Conservation (phyloP, 371 early-diverging fungal genomes). For the Syncephalastrum racemosum region DNA sequence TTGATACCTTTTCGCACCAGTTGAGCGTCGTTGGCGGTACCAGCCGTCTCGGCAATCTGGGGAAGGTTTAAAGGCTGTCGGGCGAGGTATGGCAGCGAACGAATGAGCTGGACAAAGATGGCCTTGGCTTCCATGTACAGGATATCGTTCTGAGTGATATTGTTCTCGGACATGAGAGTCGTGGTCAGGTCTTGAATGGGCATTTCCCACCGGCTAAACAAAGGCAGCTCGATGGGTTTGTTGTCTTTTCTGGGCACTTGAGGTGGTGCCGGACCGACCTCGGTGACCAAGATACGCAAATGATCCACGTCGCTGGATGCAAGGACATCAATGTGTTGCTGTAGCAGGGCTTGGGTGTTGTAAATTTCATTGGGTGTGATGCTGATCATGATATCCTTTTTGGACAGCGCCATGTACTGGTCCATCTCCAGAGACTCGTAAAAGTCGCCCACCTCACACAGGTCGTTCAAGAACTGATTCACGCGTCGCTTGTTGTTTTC, state of each 20-base stretch:
- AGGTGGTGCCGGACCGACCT: conserved; percentile 75
- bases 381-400: conserved; percentile 81
- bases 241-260: conserved; percentile 84
- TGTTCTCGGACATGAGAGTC: conserved; percentile 68
- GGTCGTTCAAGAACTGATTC: conserved; percentile 79
- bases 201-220: conserved; percentile 89
- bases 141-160: conserved; percentile 84
- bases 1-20: conserved; percentile 91
- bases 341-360: conserved; percentile 80
- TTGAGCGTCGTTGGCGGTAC: conserved; percentile 72
- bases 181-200: conserved; percentile 70
- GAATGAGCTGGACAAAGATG: conserved; percentile 85
- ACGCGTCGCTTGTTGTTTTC: conserved; percentile 82
- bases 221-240: conserved; percentile 72
- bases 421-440: conserved; percentile 94
- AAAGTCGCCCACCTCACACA: conserved; percentile 93
- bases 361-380: conserved; percentile 92
- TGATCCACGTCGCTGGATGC: conserved; percentile 78
- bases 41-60: conserved; percentile 82
- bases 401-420: conserved; percentile 90
- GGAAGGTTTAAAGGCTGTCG: conserved; percentile 55
- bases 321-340: conserved; percentile 77
- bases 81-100: conserved; percentile 66
- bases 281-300: conserved; percentile 71
- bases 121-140: conserved; percentile 94